These are phyloP conservation scores for Apophysomyces ossiformis DNA, from an alignment of 371 early-diverging fungal species.

Conservation along the genomic window DNA sequence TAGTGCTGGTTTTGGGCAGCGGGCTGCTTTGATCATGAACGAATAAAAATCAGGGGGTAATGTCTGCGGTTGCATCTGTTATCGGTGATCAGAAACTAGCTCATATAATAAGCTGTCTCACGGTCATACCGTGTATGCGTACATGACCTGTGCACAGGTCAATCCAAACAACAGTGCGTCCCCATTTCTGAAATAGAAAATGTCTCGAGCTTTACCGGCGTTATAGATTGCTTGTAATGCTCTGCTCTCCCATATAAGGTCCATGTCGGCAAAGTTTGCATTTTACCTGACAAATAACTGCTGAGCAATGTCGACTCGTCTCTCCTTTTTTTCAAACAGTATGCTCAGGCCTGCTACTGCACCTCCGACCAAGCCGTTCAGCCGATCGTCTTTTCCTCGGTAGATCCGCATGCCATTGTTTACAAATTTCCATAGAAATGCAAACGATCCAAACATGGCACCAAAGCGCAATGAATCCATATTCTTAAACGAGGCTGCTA, in stretches of 20 bases:
- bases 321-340: slow-evolving; percentile 63
- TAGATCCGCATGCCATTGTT: slow-evolving; percentile 67
- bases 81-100: not conserved
- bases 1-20: slow-evolving; percentile 60
- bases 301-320: slow-evolving; percentile 68
- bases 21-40: slow-evolving; percentile 71
- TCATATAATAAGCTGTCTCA: not conserved
- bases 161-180: slow-evolving; percentile 67
- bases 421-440: slow-evolving; percentile 76
- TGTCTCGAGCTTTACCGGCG: slow-evolving; percentile 64
- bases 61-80: slow-evolving; percentile 65
- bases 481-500: slow-evolving; percentile 56
- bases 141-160: slow-evolving; percentile 63
- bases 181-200: slow-evolving; percentile 67
- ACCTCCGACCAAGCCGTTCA: slow-evolving; percentile 65
- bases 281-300: slow-evolving; percentile 60
- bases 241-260: slow-evolving; percentile 27
- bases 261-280: not conserved
- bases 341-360: slow-evolving; percentile 62
- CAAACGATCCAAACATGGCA: slow-evolving; percentile 74
- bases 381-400: slow-evolving; percentile 62
- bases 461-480: slow-evolving; percentile 68
- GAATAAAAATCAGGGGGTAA: slow-evolving; percentile 69
- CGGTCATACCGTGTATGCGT: slow-evolving; percentile 66
- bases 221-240: slow-evolving; percentile 65